Base-by-base conservation (phyloP, 257 asterid species). In the Ehretia macrophylla region DNA sequence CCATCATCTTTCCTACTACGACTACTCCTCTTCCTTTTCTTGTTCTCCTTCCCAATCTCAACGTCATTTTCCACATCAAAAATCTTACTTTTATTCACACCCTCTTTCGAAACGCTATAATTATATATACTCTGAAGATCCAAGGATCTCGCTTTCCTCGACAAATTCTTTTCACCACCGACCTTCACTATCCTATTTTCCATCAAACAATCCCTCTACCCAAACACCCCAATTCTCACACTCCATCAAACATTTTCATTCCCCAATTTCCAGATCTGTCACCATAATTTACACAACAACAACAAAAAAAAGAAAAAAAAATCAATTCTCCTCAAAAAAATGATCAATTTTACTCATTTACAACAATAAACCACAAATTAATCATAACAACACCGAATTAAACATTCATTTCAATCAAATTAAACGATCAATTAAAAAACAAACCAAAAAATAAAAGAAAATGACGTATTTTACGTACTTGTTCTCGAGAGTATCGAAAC, bases 131-230 rank as follows among this genome's bases (percentile, higher is more conserved):
- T 87, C 68, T 81, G 81, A 48, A 93, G 85, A 87, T 89, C 95
- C 87, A 94, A 82, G 61, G 90, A 87, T 66, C 85, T 87, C 52
- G 83, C 83, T 74, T 75, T 89, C 90, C 73, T 83, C 27, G 85
- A 79, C 32, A 87, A 79, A 69, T 69, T 84, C 68, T 70, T 83
- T 71, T 68, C 73, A 55, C 46, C 51, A 58, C 70, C 54, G 57
- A 68, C 71, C 83, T 82, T 82, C 68, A 70, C 81, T 72, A 47
- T 48, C 57, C 86, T 79, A 63, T 51, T 81, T 86, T 86, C 97
- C 97, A 89, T 89, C 83, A 86, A 72, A 80, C 73, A 48, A 66
- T 39, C 64, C 71, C 77, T 66, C 77, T 81, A 70, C 74, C 73
- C 74, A 72, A 74, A 68, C 78, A 70, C 79, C 73, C 69, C 72